Base-by-base conservation (phyloP, 768 basidiomycete species). In the Xerocomellus intermedius region DNA sequence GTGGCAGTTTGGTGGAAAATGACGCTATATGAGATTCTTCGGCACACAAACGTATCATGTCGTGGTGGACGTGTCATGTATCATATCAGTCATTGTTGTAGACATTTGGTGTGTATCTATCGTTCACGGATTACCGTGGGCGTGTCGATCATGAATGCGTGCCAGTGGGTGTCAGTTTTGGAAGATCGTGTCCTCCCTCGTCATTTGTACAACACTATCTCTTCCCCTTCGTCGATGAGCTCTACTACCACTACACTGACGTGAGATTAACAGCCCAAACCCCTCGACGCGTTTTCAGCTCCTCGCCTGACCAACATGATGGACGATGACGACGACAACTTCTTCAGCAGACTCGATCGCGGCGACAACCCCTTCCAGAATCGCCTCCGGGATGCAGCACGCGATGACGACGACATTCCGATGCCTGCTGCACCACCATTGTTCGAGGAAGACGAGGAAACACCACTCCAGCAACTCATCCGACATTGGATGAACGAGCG, bases 401-500 rank as follows among this genome's bases (percentile, higher is more conserved):
- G 43, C 39, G 64, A 68, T 54, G 58, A 50, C 14, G 62, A 72
- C 39, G 65, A 68, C 45, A 24, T 51, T 8, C 67, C 63, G 8
- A 74, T 76, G 64, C 69, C 68, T 24, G 64, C 58, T 35, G 56
- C 59, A 5, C 69, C 58, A 14, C 58, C 67, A 0, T 54, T 62
- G 32, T 60, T 73, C 36, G 65, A 67, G 28, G 75, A 74, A 19
- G 71, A 70, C 7, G 71, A 74, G 5, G 83, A 84, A 53, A 85
- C 86, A 5, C 82, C 84, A 0, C 71, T 92, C 2, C 81, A 89
- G 42, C 77, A 82, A 58, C 79, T 94, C 43, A 87, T 84, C 46
- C 81, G 89, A 30, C 86, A 89, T 61, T 94, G 91, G 91, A 84
- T 86, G 77, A 89, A 92, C 74, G 91, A 94, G 62, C 76, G 91